These are phyloP conservation scores for Amanita rimosa DNA, from an alignment of 768 basidiomycete genomes.

Conservation along the genomic window DNA sequence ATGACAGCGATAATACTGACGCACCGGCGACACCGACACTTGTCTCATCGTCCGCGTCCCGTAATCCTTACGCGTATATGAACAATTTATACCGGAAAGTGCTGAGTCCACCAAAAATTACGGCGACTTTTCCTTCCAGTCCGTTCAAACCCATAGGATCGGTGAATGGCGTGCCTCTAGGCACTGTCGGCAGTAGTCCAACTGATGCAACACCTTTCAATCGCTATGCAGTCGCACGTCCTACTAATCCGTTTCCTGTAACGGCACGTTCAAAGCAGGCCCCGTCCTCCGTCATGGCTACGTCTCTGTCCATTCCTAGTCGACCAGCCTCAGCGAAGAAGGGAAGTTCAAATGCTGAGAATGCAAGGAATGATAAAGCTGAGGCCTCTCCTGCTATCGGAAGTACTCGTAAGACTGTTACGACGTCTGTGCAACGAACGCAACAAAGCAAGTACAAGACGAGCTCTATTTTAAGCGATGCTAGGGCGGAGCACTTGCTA, in stretches of 20 bases:
- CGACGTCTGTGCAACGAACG: slow-evolving; percentile 11
- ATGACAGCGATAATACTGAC: slow-evolving; percentile 3
- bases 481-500: slow-evolving; percentile 59
- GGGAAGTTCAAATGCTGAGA: neutral
- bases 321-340: neutral
- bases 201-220: neutral
- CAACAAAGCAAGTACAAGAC: slow-evolving; percentile 10
- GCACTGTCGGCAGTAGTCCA: neutral
- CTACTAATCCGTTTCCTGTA: slow-evolving; percentile 14
- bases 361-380: neutral
- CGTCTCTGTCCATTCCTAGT: neutral
- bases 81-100: slow-evolving; percentile 1
- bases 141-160: neutral
- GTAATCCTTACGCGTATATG: slow-evolving; percentile 7
- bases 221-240: slow-evolving; percentile 10
- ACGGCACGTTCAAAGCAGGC: neutral
- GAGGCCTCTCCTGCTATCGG: neutral
- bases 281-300: no score
- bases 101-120: slow-evolving; percentile 2
- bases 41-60: neutral
- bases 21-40: neutral
- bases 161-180: neutral
- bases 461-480: slow-evolving; percentile 42
- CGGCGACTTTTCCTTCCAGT: slow-evolving; percentile 13
- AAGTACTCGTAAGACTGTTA: slow-evolving; percentile 10